Conservation (phyloP, 2,329 filamentous ascomycete genomes). For the Ceratocystis cacaofunesta region DNA sequence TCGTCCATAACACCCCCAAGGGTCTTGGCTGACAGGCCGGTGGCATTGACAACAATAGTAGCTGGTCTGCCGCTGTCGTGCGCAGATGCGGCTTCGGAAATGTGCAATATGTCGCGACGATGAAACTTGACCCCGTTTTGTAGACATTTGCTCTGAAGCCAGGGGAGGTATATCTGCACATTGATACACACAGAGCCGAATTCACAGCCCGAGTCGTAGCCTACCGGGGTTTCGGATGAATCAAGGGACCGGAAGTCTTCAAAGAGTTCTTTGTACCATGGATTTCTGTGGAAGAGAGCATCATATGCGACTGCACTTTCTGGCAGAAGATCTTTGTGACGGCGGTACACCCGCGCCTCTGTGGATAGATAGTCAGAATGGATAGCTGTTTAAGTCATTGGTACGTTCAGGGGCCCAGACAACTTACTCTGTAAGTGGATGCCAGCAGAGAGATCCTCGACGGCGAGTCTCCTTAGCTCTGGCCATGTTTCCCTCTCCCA, state of each 20-base stretch:
- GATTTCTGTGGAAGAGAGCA: constrained; percentile 47
- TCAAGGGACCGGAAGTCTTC: constrained; percentile 54
- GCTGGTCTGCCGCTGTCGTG: constrained; percentile 5
- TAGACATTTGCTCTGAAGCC: constrained; percentile 67
- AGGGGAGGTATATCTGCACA: constrained; percentile 72
- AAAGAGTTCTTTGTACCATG: constrained; percentile 60
- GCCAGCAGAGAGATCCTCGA: constrained; percentile 58
- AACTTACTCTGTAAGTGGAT: constrained; percentile 60
- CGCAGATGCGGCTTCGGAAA: constrained; percentile 44
- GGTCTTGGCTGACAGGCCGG: constrained; percentile 57
- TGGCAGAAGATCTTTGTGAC: constrained; percentile 44
- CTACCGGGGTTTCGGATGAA: constrained; percentile 42
- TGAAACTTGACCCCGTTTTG: constrained; percentile 55
- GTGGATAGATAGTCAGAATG: background rate
- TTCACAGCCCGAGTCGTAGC: constrained; percentile 54
- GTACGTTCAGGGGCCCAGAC: background rate
- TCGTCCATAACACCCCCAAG: constrained; percentile 71
- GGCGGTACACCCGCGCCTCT: constrained; percentile 37
- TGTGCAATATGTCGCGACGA: constrained; percentile 50
- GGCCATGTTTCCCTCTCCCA: constrained; percentile 54
- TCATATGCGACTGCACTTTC: constrained; percentile 36
- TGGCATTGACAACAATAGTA: constrained; percentile 64
- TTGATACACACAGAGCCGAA: constrained; percentile 90
- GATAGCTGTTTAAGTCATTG: background rate
- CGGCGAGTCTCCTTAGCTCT: constrained; percentile 42